Evolutionary conservation across 225 moss, liverwort and hornwort species (phyloP).

Genomic region (Bryum argenteum): DNA sequence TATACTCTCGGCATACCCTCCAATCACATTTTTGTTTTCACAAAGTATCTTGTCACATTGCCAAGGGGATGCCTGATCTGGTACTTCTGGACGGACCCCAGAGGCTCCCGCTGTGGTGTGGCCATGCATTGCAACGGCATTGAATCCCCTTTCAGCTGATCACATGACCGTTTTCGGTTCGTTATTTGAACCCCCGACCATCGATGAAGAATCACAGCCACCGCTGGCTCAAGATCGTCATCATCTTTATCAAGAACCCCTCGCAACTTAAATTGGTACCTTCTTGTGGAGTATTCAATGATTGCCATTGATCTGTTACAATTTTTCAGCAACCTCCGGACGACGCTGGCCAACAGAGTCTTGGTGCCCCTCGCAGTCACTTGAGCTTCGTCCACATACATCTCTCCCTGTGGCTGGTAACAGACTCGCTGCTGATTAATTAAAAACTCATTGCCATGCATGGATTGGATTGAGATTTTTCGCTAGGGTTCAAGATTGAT

Average conservation of each 20-base stretch:
- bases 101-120: too few species aligned
- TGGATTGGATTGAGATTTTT: not conserved
- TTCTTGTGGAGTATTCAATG: conserved; percentile 9
- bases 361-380: conserved; percentile 1
- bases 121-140: not conserved
- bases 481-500: not conserved
- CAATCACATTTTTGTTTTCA: too few species aligned
- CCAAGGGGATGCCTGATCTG: too few species aligned
- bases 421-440: too few species aligned
- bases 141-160: conserved; percentile 32
- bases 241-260: conserved; percentile 29
- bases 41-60: too few species aligned
- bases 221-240: not conserved
- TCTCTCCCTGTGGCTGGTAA: not conserved
- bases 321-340: too few species aligned
- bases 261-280: conserved; percentile 11
- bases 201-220: conserved; percentile 15
- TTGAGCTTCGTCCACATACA: not conserved
- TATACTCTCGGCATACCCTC: too few species aligned
- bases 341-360: not conserved
- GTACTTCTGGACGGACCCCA: too few species aligned
- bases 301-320: not conserved
- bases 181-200: not conserved
- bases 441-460: not conserved
- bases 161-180: conserved; percentile 27